Conservation (phyloP, 108 stramenopile genomes). For the Fistulifera solaris region DNA sequence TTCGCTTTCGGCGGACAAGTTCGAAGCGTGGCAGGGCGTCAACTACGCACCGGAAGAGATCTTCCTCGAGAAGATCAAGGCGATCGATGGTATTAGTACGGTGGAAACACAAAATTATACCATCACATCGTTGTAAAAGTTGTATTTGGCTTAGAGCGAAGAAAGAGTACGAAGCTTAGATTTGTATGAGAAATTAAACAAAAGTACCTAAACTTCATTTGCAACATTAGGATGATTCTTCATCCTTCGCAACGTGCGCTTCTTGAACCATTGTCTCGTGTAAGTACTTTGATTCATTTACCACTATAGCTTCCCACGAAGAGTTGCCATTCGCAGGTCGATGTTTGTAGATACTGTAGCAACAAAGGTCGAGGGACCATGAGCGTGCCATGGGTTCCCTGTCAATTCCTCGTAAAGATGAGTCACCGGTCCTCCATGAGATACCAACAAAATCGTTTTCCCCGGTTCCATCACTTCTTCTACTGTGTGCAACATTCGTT, state of each 20-base stretch:
- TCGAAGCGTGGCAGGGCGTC: slow-evolving; percentile 37
- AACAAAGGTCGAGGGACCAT: slow-evolving; percentile 26
- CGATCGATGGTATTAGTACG: slow-evolving; percentile 73
- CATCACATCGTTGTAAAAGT: slow-evolving; percentile 37
- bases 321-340: neutral
- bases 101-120: slow-evolving; percentile 88
- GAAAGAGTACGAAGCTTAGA: too few relatives aligned
- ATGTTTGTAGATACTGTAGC: slow-evolving; percentile 28
- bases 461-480: slow-evolving; percentile 10
- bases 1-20: slow-evolving; percentile 33
- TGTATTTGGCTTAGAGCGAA: too few relatives aligned
- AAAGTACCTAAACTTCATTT: too few relatives aligned
- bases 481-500: slow-evolving; percentile 21
- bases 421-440: slow-evolving; percentile 47
- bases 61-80: slow-evolving; percentile 63
- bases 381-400: slow-evolving; percentile 27
- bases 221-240: too few relatives aligned
- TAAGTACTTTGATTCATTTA: slow-evolving; percentile 11
- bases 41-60: slow-evolving; percentile 47
- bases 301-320: slow-evolving; percentile 6
- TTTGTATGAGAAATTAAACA: too few relatives aligned
- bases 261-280: slow-evolving; percentile 8
- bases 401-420: slow-evolving; percentile 41
- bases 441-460: slow-evolving; percentile 32
- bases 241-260: slow-evolving; percentile 1